These are phyloP conservation scores for Yamadazyma insecticola DNA, from an alignment of 805 yeast genomes.

Conservation along the genomic window DNA sequence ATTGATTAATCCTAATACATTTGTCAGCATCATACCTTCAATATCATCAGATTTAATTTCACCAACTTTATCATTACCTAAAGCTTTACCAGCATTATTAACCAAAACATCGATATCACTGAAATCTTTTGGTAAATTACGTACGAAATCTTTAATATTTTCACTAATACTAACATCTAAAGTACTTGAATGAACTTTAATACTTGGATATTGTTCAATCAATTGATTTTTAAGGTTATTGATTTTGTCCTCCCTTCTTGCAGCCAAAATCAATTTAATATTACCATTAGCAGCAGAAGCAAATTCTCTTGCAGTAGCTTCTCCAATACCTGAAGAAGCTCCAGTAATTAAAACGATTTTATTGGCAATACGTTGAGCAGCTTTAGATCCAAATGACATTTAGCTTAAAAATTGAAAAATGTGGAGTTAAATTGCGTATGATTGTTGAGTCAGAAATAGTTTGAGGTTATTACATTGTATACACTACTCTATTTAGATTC, in stretches of 20 bases:
- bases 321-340: conserved; percentile 42
- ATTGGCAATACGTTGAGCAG: conserved; percentile 35
- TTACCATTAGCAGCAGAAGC: conserved; percentile 36
- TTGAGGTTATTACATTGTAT: too few relatives aligned
- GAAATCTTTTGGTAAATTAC: conserved; percentile 27
- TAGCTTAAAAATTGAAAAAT: too few relatives aligned
- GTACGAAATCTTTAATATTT: conserved; percentile 25
- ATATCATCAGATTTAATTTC: conserved; percentile 25
- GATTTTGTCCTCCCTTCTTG: conserved; percentile 31
- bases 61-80: conserved; percentile 30
- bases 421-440: too few relatives aligned
- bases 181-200: conserved; percentile 24
- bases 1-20: conserved; percentile 31
- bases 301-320: conserved; percentile 36
- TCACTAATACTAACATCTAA: conserved; percentile 27
- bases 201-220: conserved; percentile 17
- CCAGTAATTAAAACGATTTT: conserved; percentile 36
- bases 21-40: conserved; percentile 34
- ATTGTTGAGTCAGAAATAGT: too few relatives aligned
- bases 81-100: conserved; percentile 39
- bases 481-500: too few relatives aligned
- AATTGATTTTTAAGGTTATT: conserved; percentile 21
- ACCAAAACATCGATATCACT: conserved; percentile 34
- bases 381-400: conserved; percentile 36
- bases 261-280: conserved; percentile 32